Evolutionary conservation across 2,329 filamentous ascomycete genomes (phyloP).

Genomic region (Cladosporium sphaerospermum): DNA sequence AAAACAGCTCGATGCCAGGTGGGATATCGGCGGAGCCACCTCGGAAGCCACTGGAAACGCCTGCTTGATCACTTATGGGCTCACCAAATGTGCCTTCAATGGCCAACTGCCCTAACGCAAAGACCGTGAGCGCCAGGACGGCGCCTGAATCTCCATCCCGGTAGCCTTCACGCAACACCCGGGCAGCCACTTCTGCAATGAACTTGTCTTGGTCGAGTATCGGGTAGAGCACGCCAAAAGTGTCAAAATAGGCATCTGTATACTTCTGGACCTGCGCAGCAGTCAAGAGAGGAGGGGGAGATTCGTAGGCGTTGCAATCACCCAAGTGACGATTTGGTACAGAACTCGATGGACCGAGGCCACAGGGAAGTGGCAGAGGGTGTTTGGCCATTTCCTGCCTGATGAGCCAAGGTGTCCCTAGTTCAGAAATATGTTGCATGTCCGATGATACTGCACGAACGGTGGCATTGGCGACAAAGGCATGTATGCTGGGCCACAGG

Average conservation of each 20-base stretch:
- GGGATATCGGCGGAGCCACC: slow-evolving; percentile 46
- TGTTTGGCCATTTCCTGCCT: slow-evolving; percentile 29
- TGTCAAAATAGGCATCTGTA: slow-evolving; percentile 52
- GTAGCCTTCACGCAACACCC: slow-evolving; percentile 45
- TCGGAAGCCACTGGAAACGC: slow-evolving; percentile 43
- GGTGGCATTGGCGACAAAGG: slow-evolving; percentile 25
- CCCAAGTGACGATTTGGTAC: too few relatives aligned
- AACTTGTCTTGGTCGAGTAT: slow-evolving; percentile 54
- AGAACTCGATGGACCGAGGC: slow-evolving; percentile 17
- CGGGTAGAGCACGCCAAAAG: slow-evolving; percentile 53
- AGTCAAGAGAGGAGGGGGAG: too few relatives aligned
- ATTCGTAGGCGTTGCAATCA: too few relatives aligned
- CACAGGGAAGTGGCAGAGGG: slow-evolving; percentile 15
- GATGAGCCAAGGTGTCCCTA: slow-evolving; percentile 34
- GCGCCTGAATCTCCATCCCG: slow-evolving; percentile 43
- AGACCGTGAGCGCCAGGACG: slow-evolving; percentile 51
- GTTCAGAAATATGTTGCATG: slow-evolving; percentile 30
- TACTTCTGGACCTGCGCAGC: slow-evolving; percentile 47
- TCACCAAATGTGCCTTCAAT: slow-evolving; percentile 44
- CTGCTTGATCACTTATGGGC: slow-evolving; percentile 34
- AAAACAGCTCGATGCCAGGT: slow-evolving; percentile 55
- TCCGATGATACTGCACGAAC: too few relatives aligned
- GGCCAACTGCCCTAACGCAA: slow-evolving; percentile 54
- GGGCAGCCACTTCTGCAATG: slow-evolving; percentile 40
- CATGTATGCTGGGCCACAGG: slow-evolving; percentile 37